phyloP scores from a whole-genome alignment of 208 protist genomes.

The Crithidia expoeki region DNA sequence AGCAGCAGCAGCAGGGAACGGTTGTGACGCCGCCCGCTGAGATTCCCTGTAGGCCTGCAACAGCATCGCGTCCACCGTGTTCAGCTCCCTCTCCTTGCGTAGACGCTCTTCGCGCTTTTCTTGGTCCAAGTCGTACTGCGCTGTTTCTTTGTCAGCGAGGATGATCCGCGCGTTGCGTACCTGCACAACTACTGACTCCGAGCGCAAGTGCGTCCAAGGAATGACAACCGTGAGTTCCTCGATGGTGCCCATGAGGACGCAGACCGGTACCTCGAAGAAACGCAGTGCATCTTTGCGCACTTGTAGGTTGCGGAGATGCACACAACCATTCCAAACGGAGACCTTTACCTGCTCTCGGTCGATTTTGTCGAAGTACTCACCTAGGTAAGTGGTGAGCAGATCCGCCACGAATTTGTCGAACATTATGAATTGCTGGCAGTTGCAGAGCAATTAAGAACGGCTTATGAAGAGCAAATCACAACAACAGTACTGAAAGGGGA shows the following conservation, averaged over 20 bases:
- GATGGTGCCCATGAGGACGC: conserved; percentile 64
- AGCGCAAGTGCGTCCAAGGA: conserved; percentile 77
- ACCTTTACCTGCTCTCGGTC: conserved; percentile 86
- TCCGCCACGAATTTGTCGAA: conserved; percentile 82
- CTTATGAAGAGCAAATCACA: too few relatives aligned
- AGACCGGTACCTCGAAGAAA: conserved; percentile 61
- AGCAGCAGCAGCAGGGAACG: background rate
- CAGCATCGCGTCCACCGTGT: conserved; percentile 50
- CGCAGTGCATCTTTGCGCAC: conserved; percentile 74
- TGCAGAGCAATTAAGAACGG: background rate
- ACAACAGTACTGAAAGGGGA: too few relatives aligned
- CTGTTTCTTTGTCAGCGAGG: conserved; percentile 57
- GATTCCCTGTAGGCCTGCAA: conserved; percentile 32
- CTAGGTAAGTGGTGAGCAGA: conserved; percentile 76
- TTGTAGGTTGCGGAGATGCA: conserved; percentile 62
- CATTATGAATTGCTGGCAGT: conserved; percentile 40
- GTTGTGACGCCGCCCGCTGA: conserved; percentile 2
- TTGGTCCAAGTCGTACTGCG: conserved; percentile 51
- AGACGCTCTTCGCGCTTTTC: conserved; percentile 49
- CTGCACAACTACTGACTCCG: conserved; percentile 69
- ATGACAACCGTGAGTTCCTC: conserved; percentile 72
- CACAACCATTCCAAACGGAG: conserved; percentile 79
- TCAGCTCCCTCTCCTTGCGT: conserved; percentile 53
- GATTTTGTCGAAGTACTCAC: conserved; percentile 86
- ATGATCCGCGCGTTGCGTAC: conserved; percentile 61